Base-by-base conservation (phyloP, 108 stramenopile genomes). In the Nitzschia palea region DNA sequence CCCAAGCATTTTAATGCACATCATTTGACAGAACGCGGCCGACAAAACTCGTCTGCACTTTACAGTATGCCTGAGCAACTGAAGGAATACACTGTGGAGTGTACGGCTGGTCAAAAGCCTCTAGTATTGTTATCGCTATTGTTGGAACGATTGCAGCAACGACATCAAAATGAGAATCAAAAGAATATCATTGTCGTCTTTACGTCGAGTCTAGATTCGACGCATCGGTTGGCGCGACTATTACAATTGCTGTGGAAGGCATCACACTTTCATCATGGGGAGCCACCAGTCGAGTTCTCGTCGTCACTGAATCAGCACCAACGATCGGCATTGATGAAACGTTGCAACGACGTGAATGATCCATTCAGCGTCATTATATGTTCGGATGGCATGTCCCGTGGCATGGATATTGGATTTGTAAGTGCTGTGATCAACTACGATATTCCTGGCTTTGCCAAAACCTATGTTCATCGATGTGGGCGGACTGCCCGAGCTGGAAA, bases 141-240 rank as follows among this genome's bases (percentile, higher is more conserved):
- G 44, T 76, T 92, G 45, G 82, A 94, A 34, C 72, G 84, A 51
- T 28, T 79, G 34, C 60, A 72, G 55, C 44, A 63, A 54, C 61
- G 55, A 37, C 31, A 53, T 10, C 18, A 48, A 40, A 31, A 54
- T 22, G 54, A 35, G 15, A 45, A 14, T 12, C 35, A 47, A 23
- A 64, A 68, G 1, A 26, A 26, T 27, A 73, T 91, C 6, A 71
- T 87, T 57, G 82, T 97, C 43, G 92, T 98, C 1, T 97, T 98
- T 65, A 93, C 97, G 36, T 89, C 93, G n/a, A 97, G 96, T 61
- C 66, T 98, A 27, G 94, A 97, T 70, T 93, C 96, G 18, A 96
- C 96, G 12, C 97, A 96, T 79, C 80, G 95, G 29, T 79, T 97
- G 27, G 77, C 90, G 4, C 90, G 96, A 28, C 79, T 97, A 40